These are phyloP conservation scores for Euphorbia tirucalli DNA, from an alignment of 345 rosid species.

Conservation along the genomic window DNA sequence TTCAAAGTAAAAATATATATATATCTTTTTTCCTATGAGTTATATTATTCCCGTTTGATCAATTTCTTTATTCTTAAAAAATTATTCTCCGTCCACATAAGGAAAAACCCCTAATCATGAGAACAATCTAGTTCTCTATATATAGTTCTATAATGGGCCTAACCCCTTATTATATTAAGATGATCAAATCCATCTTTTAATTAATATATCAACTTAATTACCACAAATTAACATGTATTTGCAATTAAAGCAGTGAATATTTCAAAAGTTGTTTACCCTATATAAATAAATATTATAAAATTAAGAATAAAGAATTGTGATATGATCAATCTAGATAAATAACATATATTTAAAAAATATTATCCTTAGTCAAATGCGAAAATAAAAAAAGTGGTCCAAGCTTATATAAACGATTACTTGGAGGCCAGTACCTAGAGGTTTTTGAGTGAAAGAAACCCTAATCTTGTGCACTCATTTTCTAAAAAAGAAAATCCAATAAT, in stretches of 20 bases:
- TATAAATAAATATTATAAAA: too few relatives aligned
- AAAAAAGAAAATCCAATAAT: background rate
- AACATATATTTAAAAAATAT: background rate
- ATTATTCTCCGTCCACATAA: conserved; percentile 37
- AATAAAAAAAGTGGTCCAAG: background rate
- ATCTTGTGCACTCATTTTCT: conserved; percentile 10
- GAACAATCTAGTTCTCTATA: conserved; percentile 17
- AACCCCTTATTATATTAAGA: background rate
- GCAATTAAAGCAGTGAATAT: too few relatives aligned
- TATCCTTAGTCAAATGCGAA: background rate
- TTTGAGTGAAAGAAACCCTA: conserved; percentile 59
- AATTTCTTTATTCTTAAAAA: background rate
- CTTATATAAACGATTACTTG: background rate
- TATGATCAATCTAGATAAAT: too few relatives aligned
- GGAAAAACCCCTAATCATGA: background rate
- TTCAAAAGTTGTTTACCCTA: too few relatives aligned
- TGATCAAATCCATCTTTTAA: background rate
- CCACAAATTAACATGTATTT: too few relatives aligned
- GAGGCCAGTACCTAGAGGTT: conserved; percentile 10
- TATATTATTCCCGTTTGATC: background rate
- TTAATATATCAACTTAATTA: too few relatives aligned
- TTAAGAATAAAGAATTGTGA: too few relatives aligned
- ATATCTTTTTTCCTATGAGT: too few relatives aligned
- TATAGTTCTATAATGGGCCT: background rate
- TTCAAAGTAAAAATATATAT: background rate